A percentile compares a stretch with the other conserved stretches of the same genome.
These are phyloP conservation scores for Calonectria pseudoreteaudii DNA, from an alignment of 2,329 filamentous ascomycete species.

Conservation along the genomic window DNA sequence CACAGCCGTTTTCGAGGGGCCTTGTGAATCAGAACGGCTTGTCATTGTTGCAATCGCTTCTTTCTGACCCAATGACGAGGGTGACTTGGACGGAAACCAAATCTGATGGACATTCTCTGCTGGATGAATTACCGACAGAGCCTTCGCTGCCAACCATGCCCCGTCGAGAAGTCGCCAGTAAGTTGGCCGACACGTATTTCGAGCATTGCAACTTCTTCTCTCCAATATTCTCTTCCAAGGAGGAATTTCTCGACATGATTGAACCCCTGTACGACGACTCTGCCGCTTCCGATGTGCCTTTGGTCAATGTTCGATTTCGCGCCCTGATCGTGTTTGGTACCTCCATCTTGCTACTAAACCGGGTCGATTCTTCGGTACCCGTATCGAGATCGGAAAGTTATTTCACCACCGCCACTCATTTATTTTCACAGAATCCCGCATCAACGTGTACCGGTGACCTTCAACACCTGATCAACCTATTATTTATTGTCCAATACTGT, in stretches of 20 bases:
- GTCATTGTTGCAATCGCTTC: conserved; percentile 1
- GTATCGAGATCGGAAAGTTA: conserved; percentile 26
- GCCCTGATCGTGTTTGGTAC: conserved; percentile 27
- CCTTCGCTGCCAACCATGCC: conserved; percentile 20
- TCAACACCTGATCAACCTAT: conserved; percentile 24
- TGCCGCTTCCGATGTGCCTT: not conserved
- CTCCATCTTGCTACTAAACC: conserved; percentile 30
- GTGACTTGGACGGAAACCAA: conserved; percentile 10
- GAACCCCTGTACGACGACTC: conserved; percentile 21
- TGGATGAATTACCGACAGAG: conserved; percentile 26
- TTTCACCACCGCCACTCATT: conserved; percentile 18
- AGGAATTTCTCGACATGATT: conserved; percentile 20
- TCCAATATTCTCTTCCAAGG: conserved; percentile 33
- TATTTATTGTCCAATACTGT: conserved; percentile 31
- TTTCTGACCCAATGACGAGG: conserved; percentile 4
- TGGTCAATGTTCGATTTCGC: conserved; percentile 13
- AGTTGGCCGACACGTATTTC: conserved; percentile 40
- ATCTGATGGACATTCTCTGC: not conserved
- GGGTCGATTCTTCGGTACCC: conserved; percentile 25
- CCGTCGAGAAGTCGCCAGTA: conserved; percentile 1
- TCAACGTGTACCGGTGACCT: conserved; percentile 28
- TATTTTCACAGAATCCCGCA: conserved; percentile 12
- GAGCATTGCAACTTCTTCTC: conserved; percentile 46
- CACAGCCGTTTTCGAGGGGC: not conserved
- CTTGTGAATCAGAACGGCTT: conserved; percentile 14